Evolutionary conservation across 495 filamentous ascomycete species (phyloP).

Genomic region (Mytilinidion resinicola): DNA sequence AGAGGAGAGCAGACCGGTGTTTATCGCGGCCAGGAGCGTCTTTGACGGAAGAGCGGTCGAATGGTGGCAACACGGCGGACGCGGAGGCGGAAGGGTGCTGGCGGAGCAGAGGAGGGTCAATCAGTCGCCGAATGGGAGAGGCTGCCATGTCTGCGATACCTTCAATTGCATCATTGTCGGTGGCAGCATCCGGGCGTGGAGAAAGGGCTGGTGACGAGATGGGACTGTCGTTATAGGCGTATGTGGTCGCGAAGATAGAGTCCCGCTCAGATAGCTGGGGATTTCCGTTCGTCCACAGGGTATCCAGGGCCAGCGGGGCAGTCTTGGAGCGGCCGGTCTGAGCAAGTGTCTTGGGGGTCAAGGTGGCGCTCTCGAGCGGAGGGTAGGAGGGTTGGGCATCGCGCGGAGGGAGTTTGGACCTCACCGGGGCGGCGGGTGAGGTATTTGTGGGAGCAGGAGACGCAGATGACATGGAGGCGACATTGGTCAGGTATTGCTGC

Average conservation of each 20-base stretch:
- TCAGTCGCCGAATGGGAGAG: constrained; percentile 22
- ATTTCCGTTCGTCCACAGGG: constrained; percentile 25
- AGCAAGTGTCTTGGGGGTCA: constrained; percentile 26
- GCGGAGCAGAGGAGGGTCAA: constrained; percentile 10
- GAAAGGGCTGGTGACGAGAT: constrained; percentile 38
- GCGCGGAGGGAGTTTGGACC: constrained; percentile 19
- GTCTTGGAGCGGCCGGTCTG: constrained; percentile 29
- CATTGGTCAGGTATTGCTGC: constrained; percentile 27
- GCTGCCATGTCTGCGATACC: constrained; percentile 17
- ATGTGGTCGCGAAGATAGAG: constrained; percentile 59
- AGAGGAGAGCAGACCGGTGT: constrained; percentile 5
- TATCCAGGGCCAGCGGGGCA: constrained; percentile 15
- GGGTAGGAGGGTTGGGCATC: constrained; percentile 9
- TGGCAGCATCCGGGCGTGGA: constrained; percentile 6
- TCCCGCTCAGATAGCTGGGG: constrained; percentile 57
- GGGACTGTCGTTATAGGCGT: constrained; percentile 49
- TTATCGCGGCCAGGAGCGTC: constrained; percentile 2
- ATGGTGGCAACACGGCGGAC: background rate
- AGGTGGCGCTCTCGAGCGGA: background rate
- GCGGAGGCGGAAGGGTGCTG: constrained; percentile 3
- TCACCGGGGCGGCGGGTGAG: constrained; percentile 30
- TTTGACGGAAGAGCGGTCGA: background rate
- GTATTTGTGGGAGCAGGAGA: constrained; percentile 24
- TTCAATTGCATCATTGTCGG: constrained; percentile 17
- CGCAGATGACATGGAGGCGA: constrained; percentile 30